phyloP scores from a whole-genome alignment of 176 grass and related monocot species.

The Dactylis glomerata region DNA sequence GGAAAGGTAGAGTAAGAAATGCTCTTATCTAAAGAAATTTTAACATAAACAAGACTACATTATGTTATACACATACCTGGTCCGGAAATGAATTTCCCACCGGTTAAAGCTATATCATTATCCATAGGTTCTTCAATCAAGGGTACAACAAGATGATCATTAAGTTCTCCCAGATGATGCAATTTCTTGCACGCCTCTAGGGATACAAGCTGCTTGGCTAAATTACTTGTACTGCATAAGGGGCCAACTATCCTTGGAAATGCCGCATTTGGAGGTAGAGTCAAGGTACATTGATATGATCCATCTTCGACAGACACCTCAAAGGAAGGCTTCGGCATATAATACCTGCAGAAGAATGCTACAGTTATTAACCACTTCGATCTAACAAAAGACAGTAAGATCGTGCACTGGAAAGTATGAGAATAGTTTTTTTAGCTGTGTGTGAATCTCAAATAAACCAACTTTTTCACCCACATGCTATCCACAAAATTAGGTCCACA shows the following conservation, averaged over 20 bases:
- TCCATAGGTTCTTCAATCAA: slow-evolving; percentile 46
- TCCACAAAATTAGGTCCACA: not conserved
- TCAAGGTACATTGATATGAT: slow-evolving; percentile 65
- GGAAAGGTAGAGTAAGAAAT: not conserved
- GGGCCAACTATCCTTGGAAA: slow-evolving; percentile 81
- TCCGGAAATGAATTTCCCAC: slow-evolving; percentile 45
- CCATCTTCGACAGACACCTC: slow-evolving; percentile 34
- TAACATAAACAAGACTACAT: slow-evolving; percentile 26
- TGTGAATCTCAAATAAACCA: slow-evolving; percentile 11
- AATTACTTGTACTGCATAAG: slow-evolving; percentile 55
- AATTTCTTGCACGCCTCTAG: slow-evolving; percentile 91
- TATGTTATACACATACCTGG: slow-evolving; percentile 48
- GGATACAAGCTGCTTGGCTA: slow-evolving; percentile 81
- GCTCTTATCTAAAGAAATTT: not conserved
- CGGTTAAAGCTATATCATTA: slow-evolving; percentile 8
- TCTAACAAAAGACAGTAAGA: slow-evolving; percentile 12
- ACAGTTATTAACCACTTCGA: not conserved
- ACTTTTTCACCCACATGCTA: slow-evolving; percentile 5
- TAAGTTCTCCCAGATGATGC: slow-evolving; percentile 71
- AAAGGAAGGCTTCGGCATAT: slow-evolving; percentile 65
- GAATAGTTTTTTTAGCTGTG: not conserved
- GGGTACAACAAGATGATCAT: slow-evolving; percentile 62
- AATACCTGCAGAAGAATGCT: slow-evolving; percentile 50
- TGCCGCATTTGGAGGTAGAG: slow-evolving; percentile 69
- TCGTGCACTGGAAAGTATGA: not conserved